Percentiles rank a stretch among this genome's conserved stretches.
These are phyloP conservation scores for Rhynchosporium secalis DNA, from an alignment of 2,329 filamentous ascomycete genomes.

Conservation along the genomic window DNA sequence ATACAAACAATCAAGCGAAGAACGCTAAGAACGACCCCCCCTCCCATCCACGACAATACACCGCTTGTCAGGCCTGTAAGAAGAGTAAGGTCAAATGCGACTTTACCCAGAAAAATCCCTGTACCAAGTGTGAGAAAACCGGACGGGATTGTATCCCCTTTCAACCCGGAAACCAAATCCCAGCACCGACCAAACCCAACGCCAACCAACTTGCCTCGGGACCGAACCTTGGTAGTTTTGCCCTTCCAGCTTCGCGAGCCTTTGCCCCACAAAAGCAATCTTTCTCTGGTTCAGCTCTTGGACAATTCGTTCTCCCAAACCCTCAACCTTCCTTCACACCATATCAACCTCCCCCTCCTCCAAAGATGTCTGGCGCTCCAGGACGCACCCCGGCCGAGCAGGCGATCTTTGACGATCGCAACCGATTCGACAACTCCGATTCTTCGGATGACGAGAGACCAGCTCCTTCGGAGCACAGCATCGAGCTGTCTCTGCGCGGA, in stretches of 20 bases:
- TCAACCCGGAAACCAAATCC: not conserved
- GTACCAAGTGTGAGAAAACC: not conserved
- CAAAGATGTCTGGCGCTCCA: not conserved
- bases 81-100: not conserved
- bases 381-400: not conserved
- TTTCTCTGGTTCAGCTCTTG: not conserved
- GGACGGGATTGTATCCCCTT: not conserved
- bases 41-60: too few species aligned
- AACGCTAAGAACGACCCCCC: too few species aligned
- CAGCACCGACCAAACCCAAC: not conserved
- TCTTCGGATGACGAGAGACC: not conserved
- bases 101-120: not conserved
- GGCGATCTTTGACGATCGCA: not conserved
- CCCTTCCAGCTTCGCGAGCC: too few species aligned
- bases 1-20: too few species aligned
- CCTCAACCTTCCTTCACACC: not conserved
- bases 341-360: not conserved
- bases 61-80: too few species aligned
- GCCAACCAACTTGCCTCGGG: too few species aligned
- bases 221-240: too few species aligned
- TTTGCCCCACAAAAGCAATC: not conserved
- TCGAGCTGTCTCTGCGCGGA: not conserved
- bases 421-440: conserved; percentile 6
- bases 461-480: not conserved
- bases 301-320: not conserved